These are phyloP conservation scores for Pleurotus giganteus DNA, from an alignment of 768 basidiomycete genomes.

Conservation along the genomic window DNA sequence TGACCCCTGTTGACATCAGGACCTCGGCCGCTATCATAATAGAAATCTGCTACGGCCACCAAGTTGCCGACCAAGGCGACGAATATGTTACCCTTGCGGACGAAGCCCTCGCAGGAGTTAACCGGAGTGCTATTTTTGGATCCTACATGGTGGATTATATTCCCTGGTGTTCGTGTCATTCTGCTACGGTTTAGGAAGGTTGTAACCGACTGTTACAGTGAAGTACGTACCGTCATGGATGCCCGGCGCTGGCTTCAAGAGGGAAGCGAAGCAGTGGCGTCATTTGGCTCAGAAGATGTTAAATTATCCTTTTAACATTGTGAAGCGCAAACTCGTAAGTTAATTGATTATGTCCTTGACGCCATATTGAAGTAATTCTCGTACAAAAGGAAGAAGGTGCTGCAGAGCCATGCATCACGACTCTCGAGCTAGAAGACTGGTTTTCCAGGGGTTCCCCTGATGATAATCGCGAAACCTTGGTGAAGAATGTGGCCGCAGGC, in stretches of 20 bases:
- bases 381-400: slow-evolving; percentile 11
- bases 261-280: slow-evolving; percentile 34
- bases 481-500: slow-evolving; percentile 23
- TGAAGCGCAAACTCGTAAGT: slow-evolving; percentile 27
- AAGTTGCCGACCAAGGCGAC: slow-evolving; percentile 20
- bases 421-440: slow-evolving; percentile 15
- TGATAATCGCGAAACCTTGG: slow-evolving; percentile 18
- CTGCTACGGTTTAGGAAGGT: slow-evolving; percentile 3
- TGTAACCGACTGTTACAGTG: slow-evolving; percentile 21
- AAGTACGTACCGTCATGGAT: slow-evolving; percentile 45
- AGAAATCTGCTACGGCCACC: slow-evolving; percentile 18
- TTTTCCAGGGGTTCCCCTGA: slow-evolving; percentile 12
- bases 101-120: slow-evolving; percentile 19
- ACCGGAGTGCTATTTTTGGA: slow-evolving; percentile 17
- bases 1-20: background rate
- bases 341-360: slow-evolving; percentile 3
- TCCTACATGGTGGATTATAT: slow-evolving; percentile 21
- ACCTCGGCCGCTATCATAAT: slow-evolving; percentile 15
- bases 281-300: slow-evolving; percentile 30
- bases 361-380: slow-evolving; percentile 1
- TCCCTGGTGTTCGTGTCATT: background rate
- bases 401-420: slow-evolving; percentile 19
- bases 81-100: slow-evolving; percentile 23
- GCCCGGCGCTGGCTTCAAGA: slow-evolving; percentile 45
- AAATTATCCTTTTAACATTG: slow-evolving; percentile 32